Conservation (phyloP, 2,329 filamentous ascomycete genomes). For the Penicillium expansum region DNA sequence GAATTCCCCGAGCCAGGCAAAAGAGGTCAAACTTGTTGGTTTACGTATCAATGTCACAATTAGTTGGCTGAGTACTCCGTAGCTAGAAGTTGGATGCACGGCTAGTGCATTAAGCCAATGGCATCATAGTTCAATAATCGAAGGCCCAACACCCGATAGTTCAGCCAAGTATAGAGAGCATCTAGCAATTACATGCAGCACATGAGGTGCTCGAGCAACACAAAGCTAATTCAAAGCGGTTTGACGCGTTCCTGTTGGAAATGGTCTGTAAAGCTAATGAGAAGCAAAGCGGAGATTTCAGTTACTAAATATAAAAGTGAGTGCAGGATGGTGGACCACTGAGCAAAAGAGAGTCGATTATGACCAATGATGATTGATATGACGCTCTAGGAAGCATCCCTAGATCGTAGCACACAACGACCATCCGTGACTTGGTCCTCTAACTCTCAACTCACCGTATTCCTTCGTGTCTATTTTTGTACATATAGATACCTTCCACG, state of each 20-base stretch:
- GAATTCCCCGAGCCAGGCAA: neutral
- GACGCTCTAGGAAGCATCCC: neutral
- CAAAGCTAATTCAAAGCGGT: neutral
- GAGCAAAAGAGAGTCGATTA: neutral
- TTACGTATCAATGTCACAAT: neutral
- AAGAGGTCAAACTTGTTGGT: neutral
- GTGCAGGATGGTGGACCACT: neutral
- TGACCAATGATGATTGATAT: neutral
- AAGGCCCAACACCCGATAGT: neutral
- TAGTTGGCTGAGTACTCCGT: neutral
- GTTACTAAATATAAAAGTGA: neutral
- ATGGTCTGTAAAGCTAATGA: neutral
- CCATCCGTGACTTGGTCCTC: neutral
- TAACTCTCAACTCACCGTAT: neutral
- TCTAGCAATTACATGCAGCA: neutral
- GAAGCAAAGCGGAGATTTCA: neutral
- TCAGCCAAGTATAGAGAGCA: neutral
- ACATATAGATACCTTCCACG: neutral
- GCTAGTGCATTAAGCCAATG: neutral
- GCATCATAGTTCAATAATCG: neutral
- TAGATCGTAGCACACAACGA: neutral
- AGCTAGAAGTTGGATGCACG: neutral
- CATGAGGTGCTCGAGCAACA: no score
- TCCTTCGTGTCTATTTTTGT: neutral
- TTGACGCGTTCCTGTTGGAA: neutral